A percentile compares a stretch with the other conserved stretches of the same genome.
Conservation (phyloP, 805 yeast species). For the Saturnispora kantuleensis region DNA sequence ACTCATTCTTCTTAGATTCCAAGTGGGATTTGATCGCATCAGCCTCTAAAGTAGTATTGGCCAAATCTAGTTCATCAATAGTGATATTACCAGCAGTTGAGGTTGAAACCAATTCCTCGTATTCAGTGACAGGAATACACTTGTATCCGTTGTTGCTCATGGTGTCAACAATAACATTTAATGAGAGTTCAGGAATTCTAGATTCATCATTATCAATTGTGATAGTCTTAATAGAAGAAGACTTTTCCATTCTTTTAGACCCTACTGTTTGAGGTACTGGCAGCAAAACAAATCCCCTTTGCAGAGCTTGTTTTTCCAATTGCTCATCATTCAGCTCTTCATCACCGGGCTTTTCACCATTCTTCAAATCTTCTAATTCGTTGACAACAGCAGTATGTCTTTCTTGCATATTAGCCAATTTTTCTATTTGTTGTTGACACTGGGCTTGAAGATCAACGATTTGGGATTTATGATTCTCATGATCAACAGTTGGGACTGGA, state of each 20-base stretch:
- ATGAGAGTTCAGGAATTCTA: slow-evolving; percentile 16
- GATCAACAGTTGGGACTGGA: background rate
- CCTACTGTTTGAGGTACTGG: background rate
- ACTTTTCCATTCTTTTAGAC: background rate
- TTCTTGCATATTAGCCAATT: background rate
- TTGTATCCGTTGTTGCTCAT: slow-evolving; percentile 20
- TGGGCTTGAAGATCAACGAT: background rate
- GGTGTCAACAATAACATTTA: slow-evolving; percentile 19
- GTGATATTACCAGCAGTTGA: background rate
- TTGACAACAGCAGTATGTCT: background rate
- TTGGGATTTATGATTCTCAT: background rate
- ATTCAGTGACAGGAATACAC: slow-evolving; percentile 17
- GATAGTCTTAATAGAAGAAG: slow-evolving; percentile 8
- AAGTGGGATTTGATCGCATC: slow-evolving; percentile 10
- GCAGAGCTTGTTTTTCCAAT: slow-evolving; percentile 1
- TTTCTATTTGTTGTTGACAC: background rate
- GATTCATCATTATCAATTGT: slow-evolving; percentile 6
- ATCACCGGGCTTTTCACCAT: background rate
- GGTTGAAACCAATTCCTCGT: slow-evolving; percentile 11
- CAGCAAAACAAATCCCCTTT: slow-evolving; percentile 4
- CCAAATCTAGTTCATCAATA: slow-evolving; percentile 2
- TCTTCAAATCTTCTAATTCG: background rate
- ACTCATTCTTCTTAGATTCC: slow-evolving; percentile 7
- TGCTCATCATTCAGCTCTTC: background rate
- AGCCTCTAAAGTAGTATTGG: slow-evolving; percentile 9